These are phyloP conservation scores for Fraxinus latifolia DNA, from an alignment of 305 asterid genomes.

Conservation along the genomic window DNA sequence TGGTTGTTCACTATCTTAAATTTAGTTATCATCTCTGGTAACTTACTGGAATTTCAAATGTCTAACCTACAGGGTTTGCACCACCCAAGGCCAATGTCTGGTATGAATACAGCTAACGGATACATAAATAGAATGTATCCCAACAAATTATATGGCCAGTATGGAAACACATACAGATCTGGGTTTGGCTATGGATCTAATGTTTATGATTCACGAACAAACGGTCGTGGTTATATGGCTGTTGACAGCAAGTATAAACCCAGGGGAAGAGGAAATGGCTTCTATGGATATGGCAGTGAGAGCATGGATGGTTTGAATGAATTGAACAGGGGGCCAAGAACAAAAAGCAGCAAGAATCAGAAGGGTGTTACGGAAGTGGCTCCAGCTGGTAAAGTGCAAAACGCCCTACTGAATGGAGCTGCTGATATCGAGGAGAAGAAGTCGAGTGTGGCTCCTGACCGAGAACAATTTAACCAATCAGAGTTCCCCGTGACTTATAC, in stretches of 20 bases:
- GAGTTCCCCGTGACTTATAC: slow-evolving; percentile 40
- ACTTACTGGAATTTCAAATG: background rate
- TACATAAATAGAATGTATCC: slow-evolving; percentile 55
- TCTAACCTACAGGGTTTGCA: slow-evolving; percentile 42
- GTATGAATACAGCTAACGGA: slow-evolving; percentile 43
- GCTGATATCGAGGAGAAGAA: slow-evolving; percentile 39
- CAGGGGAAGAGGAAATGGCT: slow-evolving; percentile 58
- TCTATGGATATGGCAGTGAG: slow-evolving; percentile 44
- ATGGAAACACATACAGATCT: slow-evolving; percentile 50
- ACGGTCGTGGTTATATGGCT: slow-evolving; percentile 54
- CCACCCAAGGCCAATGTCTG: slow-evolving; percentile 46
- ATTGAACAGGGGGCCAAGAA: slow-evolving; percentile 67
- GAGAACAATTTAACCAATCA: slow-evolving; percentile 45
- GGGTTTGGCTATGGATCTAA: slow-evolving; percentile 52
- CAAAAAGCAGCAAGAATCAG: slow-evolving; percentile 47
- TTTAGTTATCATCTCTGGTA: background rate
- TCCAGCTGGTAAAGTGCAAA: slow-evolving; percentile 55
- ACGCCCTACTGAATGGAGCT: slow-evolving; percentile 34
- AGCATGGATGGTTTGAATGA: slow-evolving; percentile 67
- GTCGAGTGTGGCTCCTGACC: slow-evolving; percentile 34
- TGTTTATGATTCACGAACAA: slow-evolving; percentile 41
- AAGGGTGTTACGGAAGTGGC: slow-evolving; percentile 46
- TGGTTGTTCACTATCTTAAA: background rate
- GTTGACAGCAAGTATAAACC: slow-evolving; percentile 60
- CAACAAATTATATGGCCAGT: slow-evolving; percentile 51